Percentiles rank a stretch among this genome's conserved stretches.
phyloP scores from a whole-genome alignment of 352 stramenopile species.

The Globisporangium middletonii region DNA sequence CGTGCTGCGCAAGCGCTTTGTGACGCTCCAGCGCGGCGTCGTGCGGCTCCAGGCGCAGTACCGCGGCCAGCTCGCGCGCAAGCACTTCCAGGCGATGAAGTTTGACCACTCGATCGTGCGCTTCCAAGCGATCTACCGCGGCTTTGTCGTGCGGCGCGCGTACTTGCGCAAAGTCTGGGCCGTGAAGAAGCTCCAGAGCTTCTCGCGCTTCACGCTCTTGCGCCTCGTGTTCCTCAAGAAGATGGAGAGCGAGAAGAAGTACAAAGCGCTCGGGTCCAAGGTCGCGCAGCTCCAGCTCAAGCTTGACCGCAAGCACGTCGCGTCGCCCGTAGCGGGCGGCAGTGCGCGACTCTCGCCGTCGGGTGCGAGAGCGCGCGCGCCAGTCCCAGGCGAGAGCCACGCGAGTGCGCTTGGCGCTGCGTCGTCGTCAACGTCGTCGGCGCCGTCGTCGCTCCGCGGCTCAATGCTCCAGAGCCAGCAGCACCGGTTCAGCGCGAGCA shows the following conservation, averaged over 20 bases:
- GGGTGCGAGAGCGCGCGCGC: constrained; percentile 20
- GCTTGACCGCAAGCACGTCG: constrained; percentile 53
- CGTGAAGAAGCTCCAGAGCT: constrained; percentile 57
- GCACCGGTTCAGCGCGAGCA: constrained; percentile 54
- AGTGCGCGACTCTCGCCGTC: constrained; percentile 38
- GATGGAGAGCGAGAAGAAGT: constrained; percentile 81
- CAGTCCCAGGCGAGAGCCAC: constrained; percentile 10
- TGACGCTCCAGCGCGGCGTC: constrained; percentile 39
- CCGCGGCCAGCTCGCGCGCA: constrained; percentile 53
- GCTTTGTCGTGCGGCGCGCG: constrained; percentile 37
- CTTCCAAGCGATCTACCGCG: constrained; percentile 66
- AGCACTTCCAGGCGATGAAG: constrained; percentile 61
- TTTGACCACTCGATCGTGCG: constrained; percentile 74
- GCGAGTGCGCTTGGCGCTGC: background rate
- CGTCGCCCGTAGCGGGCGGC: constrained; percentile 5
- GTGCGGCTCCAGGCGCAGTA: constrained; percentile 54
- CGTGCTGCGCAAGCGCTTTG: constrained; percentile 49
- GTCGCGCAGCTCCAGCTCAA: constrained; percentile 66
- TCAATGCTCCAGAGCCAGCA: constrained; percentile 40
- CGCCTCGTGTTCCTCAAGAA: constrained; percentile 69
- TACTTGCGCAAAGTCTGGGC: constrained; percentile 52
- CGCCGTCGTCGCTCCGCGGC: constrained; percentile 21
- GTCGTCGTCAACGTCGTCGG: no score
- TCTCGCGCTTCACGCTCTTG: constrained; percentile 71
- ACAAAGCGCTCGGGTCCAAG: constrained; percentile 67